Percentiles rank a stretch among this genome's conserved stretches.
Evolutionary conservation across 176 grass and related monocot species (phyloP).

Genomic region (Rhipidocladum racemiflorum): DNA sequence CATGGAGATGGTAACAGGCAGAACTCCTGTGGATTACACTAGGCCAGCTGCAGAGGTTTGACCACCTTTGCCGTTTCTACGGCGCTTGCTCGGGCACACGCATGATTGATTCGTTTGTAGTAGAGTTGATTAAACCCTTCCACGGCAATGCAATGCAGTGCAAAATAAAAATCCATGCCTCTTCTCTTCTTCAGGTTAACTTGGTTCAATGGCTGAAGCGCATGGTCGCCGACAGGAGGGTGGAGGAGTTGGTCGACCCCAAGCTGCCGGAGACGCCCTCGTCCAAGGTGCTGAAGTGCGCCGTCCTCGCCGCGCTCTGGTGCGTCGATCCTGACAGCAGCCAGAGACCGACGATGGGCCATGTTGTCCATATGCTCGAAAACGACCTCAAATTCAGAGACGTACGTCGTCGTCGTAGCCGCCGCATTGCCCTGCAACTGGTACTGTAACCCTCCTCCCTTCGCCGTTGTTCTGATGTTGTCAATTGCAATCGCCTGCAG

Average conservation of each 20-base stretch:
- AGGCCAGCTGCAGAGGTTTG: conserved; percentile 67
- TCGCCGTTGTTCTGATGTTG: background rate
- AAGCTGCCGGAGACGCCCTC: conserved; percentile 61
- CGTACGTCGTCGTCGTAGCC: conserved; percentile 29
- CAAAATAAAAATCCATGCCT: background rate
- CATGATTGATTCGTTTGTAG: background rate
- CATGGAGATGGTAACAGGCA: conserved; percentile 86
- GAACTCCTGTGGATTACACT: conserved; percentile 88
- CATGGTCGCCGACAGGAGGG: conserved; percentile 74
- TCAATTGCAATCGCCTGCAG: conserved; percentile 33
- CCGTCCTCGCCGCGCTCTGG: conserved; percentile 74
- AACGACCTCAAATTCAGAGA: conserved; percentile 56
- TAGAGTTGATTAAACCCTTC: background rate
- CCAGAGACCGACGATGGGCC: conserved; percentile 80
- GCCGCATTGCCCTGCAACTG: background rate
- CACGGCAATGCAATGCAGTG: background rate
- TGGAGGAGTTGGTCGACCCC: conserved; percentile 78
- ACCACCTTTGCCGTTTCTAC: background rate
- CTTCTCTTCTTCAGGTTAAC: conserved; percentile 56
- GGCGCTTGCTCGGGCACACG: background rate
- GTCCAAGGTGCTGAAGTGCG: conserved; percentile 66
- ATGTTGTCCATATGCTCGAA: conserved; percentile 86
- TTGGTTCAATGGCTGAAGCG: conserved; percentile 87
- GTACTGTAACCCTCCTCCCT: background rate
- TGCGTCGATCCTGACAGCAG: conserved; percentile 72